Conservation (phyloP, 2,329 filamentous ascomycete species). For the Phialophora tarda region DNA sequence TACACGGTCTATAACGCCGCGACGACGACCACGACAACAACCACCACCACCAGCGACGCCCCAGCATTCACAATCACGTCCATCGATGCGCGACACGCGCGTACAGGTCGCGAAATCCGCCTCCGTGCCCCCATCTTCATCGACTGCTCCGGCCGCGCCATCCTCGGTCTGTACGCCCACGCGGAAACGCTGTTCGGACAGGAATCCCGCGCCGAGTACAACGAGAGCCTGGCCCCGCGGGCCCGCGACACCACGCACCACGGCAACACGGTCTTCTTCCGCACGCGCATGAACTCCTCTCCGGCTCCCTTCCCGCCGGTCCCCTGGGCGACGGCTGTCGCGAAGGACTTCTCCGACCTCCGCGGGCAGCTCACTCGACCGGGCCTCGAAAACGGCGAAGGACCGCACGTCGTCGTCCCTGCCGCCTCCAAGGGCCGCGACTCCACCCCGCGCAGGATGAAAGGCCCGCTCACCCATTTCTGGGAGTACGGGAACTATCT, state of each 20-base stretch:
- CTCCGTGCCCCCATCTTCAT: constrained; percentile 17
- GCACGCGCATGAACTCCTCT: constrained; percentile 8
- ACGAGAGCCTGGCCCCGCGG: constrained; percentile 61
- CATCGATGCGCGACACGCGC: constrained; percentile 17
- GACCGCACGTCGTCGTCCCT: neutral
- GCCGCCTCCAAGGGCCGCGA: neutral
- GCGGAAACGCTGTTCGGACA: constrained; percentile 24
- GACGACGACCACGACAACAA: neutral
- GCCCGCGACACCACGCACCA: constrained; percentile 45
- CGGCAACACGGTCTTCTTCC: constrained; percentile 26
- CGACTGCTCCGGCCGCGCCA: constrained; percentile 22
- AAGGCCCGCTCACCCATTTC: constrained; percentile 16
- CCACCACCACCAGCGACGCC: neutral
- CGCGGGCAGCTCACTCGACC: constrained; percentile 15
- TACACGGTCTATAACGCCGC: constrained; percentile 15
- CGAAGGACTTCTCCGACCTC: constrained; percentile 20
- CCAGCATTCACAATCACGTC: constrained; percentile 6
- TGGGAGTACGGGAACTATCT: constrained; percentile 31
- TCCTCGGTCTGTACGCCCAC: constrained; percentile 5
- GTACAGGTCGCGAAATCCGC: constrained; percentile 17
- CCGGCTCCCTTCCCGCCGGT: constrained; percentile 17
- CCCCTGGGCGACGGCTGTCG: constrained; percentile 21
- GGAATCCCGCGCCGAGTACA: constrained; percentile 63
- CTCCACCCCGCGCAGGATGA: constrained; percentile 9
- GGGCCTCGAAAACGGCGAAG: constrained; percentile 17